Conservation (phyloP, 495 filamentous ascomycete genomes). For the Cladorrhinum samala region DNA sequence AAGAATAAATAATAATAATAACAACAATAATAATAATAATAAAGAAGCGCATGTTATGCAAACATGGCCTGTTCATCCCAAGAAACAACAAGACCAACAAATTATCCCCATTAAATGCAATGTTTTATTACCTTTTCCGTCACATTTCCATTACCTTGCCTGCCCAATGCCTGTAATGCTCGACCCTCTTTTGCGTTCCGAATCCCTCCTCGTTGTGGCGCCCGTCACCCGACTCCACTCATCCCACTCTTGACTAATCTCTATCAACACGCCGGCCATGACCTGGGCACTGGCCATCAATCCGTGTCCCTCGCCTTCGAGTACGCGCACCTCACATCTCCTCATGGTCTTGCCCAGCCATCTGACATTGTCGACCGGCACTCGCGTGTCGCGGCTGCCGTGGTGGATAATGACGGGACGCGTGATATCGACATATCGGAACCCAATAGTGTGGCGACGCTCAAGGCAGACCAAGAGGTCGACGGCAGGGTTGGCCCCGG, state of each 20-base stretch:
- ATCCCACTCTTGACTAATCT: slow-evolving; percentile 92
- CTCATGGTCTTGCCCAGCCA: slow-evolving; percentile 95
- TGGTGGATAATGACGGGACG: slow-evolving; percentile 89
- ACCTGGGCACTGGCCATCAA: slow-evolving; percentile 91
- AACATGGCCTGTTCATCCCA: not conserved
- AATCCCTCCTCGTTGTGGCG: slow-evolving; percentile 15
- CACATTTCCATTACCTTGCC: slow-evolving; percentile 10
- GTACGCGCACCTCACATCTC: slow-evolving; percentile 80
- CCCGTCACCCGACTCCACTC: slow-evolving; percentile 64
- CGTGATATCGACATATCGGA: slow-evolving; percentile 94
- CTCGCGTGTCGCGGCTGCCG: slow-evolving; percentile 81
- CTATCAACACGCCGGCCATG: slow-evolving; percentile 88
- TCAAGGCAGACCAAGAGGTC: slow-evolving; percentile 92
- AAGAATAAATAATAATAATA: not conserved
- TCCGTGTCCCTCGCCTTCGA: slow-evolving; percentile 92
- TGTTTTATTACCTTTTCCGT: too few species aligned
- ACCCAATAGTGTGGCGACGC: slow-evolving; percentile 84
- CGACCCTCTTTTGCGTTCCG: slow-evolving; percentile 18
- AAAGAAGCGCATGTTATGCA: not conserved
- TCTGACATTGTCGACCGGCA: slow-evolving; percentile 88
- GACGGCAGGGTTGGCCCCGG: slow-evolving; percentile 86
- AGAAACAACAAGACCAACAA: not conserved
- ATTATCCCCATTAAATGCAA: too few species aligned
- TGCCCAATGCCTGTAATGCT: slow-evolving; percentile 22
- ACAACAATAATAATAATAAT: not conserved